These are phyloP conservation scores for Torrubiella hemipterigena DNA, from an alignment of 2,329 filamentous ascomycete species.

Conservation along the genomic window DNA sequence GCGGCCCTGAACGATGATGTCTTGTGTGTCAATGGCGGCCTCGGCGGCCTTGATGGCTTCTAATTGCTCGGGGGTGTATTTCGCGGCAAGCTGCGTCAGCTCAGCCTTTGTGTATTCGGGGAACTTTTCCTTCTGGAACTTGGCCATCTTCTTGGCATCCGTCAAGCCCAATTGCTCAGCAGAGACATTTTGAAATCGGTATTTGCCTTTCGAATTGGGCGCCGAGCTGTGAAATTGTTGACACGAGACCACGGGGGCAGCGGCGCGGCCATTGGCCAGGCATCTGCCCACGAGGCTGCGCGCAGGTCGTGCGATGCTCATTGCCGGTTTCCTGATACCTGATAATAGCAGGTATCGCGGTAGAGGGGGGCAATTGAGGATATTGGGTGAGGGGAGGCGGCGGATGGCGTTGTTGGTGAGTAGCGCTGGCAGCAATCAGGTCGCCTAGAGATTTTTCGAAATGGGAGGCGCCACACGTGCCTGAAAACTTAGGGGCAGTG, in stretches of 20 bases:
- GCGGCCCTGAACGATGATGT: conserved; percentile 62
- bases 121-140: conserved; percentile 36
- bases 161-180: conserved; percentile 39
- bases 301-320: conserved; percentile 44
- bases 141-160: conserved; percentile 27
- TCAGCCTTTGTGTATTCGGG: conserved; percentile 58
- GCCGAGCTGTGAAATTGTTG: conserved; percentile 41
- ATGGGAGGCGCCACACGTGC: not conserved
- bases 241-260: conserved; percentile 17
- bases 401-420: not conserved
- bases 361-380: conserved; percentile 1
- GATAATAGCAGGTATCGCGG: not conserved
- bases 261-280: conserved; percentile 22
- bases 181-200: conserved; percentile 40
- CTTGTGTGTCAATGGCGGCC: conserved; percentile 57
- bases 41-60: conserved; percentile 74
- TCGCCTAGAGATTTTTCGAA: not conserved
- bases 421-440: conserved; percentile 1
- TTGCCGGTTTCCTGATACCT: conserved; percentile 20
- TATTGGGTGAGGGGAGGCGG: not conserved
- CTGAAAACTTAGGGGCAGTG: not conserved
- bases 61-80: conserved; percentile 73
- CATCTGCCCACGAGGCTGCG: conserved; percentile 40
- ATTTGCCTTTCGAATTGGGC: conserved; percentile 30
- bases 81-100: conserved; percentile 45